Percentiles rank a stretch among this genome's conserved stretches.
Evolutionary conservation across 2,329 filamentous ascomycete genomes (phyloP).

Genomic region (Neophaeococcomyces mojaviensis): DNA sequence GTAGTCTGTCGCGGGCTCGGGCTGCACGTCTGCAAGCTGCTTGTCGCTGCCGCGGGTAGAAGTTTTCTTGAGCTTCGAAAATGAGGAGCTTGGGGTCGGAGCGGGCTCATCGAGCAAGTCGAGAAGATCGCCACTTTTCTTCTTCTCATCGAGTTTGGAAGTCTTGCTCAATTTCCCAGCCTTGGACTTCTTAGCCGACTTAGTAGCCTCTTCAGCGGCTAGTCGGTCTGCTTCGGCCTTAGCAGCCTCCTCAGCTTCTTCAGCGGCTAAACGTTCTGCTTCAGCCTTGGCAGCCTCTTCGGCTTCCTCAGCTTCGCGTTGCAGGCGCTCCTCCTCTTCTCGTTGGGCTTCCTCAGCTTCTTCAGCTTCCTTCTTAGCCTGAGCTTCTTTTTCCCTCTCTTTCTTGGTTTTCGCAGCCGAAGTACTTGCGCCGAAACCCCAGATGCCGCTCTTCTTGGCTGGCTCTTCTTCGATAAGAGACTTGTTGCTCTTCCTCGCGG

Average conservation of each 20-base stretch:
- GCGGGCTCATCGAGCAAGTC: conserved; percentile 27
- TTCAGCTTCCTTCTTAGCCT: conserved; percentile 35
- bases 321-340: conserved; percentile 26
- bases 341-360: conserved; percentile 18
- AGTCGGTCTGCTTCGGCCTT: conserved; percentile 21
- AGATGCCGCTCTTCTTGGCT: conserved; percentile 33
- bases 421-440: conserved; percentile 34
- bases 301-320: conserved; percentile 28
- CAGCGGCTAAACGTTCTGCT: conserved; percentile 25
- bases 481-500: conserved; percentile 27
- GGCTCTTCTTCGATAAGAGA: conserved; percentile 20
- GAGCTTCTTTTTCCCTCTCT: conserved; percentile 41
- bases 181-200: conserved; percentile 32
- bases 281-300: conserved; percentile 22
- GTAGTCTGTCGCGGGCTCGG: conserved; percentile 22
- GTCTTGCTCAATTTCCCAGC: conserved; percentile 19
- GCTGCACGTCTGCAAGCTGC: conserved; percentile 24
- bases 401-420: conserved; percentile 34
- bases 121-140: conserved; percentile 27
- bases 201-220: conserved; percentile 30
- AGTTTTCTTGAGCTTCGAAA: conserved; percentile 21
- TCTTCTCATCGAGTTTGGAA: conserved; percentile 19
- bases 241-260: conserved; percentile 25
- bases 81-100: conserved; percentile 15
- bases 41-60: conserved; percentile 28